phyloP scores from a whole-genome alignment of 1,139 yeast genomes.

The Lodderomyces parapsilosis region DNA sequence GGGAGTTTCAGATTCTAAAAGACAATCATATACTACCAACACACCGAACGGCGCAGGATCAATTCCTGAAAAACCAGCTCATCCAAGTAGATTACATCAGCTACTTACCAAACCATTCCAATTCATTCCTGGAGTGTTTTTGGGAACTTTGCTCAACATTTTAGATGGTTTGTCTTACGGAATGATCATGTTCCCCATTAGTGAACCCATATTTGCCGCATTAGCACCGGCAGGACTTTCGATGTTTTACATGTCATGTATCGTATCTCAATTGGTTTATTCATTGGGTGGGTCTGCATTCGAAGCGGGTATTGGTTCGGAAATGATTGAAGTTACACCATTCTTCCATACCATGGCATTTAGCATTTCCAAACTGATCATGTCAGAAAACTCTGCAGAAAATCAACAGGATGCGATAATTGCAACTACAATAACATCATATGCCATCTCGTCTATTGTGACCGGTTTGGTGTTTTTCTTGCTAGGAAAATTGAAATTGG shows the following conservation, averaged over 20 bases:
- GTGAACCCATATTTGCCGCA: slow-evolving; percentile 70
- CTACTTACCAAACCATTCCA: slow-evolving; percentile 38
- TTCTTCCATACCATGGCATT: slow-evolving; percentile 95
- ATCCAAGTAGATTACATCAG: slow-evolving; percentile 17
- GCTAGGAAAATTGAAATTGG: slow-evolving; percentile 77
- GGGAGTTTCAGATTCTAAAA: not conserved
- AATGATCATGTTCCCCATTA: slow-evolving; percentile 92
- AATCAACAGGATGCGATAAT: slow-evolving; percentile 59
- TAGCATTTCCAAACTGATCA: slow-evolving; percentile 58
- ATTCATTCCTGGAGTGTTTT: slow-evolving; percentile 74
- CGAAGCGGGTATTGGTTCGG: slow-evolving; percentile 89
- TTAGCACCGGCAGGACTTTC: slow-evolving; percentile 89
- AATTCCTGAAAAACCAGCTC: slow-evolving; percentile 5
- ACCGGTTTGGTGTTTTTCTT: slow-evolving; percentile 80
- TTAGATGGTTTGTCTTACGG: slow-evolving; percentile 95
- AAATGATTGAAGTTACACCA: slow-evolving; percentile 98
- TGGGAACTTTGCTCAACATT: slow-evolving; percentile 82
- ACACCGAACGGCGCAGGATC: not conserved
- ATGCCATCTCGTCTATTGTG: slow-evolving; percentile 76
- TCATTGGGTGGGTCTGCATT: slow-evolving; percentile 91
- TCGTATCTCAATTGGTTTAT: slow-evolving; percentile 81
- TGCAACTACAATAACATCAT: slow-evolving; percentile 85
- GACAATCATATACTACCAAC: not conserved
- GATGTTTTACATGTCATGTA: slow-evolving; percentile 89
- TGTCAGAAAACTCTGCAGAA: slow-evolving; percentile 32